Conservation (phyloP, 1,139 yeast species). For the Tardiomyces depauwii region DNA sequence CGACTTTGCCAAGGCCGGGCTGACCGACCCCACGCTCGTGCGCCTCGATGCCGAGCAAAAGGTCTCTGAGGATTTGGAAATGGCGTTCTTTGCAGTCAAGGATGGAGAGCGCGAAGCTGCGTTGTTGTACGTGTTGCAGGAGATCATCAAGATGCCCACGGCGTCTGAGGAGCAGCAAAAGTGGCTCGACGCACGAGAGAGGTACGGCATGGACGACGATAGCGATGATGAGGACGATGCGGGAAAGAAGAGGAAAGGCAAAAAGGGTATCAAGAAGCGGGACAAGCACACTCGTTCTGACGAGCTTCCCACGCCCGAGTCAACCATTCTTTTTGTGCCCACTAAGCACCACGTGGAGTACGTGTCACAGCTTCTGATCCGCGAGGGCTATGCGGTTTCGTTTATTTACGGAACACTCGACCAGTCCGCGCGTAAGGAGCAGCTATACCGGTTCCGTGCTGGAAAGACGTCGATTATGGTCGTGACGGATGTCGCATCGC, state of each 20-base stretch:
- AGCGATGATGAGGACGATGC: constrained; percentile 38
- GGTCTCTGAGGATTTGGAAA: constrained; percentile 79
- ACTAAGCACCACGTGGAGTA: constrained; percentile 98
- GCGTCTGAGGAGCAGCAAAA: constrained; percentile 44
- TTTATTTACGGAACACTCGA: constrained; percentile 91
- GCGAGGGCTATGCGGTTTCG: constrained; percentile 77
- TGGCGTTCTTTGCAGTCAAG: constrained; percentile 77
- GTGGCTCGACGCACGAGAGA: constrained; percentile 37
- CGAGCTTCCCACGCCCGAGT: constrained; percentile 68
- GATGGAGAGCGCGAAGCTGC: constrained; percentile 87
- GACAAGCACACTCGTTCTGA: constrained; percentile 66
- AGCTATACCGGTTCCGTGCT: constrained; percentile 69
- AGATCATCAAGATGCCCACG: constrained; percentile 73
- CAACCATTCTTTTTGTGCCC: constrained; percentile 91
- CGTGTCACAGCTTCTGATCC: constrained; percentile 53
- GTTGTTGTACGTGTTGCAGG: constrained; percentile 61
- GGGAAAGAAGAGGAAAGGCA: constrained; percentile 20
- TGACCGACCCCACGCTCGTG: constrained; percentile 82
- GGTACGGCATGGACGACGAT: constrained; percentile 30
- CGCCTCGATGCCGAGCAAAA: constrained; percentile 88
- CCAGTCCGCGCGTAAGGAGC: constrained; percentile 89
- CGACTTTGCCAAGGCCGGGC: constrained; percentile 95
- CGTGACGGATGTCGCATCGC: constrained; percentile 97
- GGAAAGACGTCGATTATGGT: constrained; percentile 79
- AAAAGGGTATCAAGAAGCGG: constrained; percentile 33